Base-by-base conservation (phyloP, 495 filamentous ascomycete genomes). In the Lentithecium fluviatile region DNA sequence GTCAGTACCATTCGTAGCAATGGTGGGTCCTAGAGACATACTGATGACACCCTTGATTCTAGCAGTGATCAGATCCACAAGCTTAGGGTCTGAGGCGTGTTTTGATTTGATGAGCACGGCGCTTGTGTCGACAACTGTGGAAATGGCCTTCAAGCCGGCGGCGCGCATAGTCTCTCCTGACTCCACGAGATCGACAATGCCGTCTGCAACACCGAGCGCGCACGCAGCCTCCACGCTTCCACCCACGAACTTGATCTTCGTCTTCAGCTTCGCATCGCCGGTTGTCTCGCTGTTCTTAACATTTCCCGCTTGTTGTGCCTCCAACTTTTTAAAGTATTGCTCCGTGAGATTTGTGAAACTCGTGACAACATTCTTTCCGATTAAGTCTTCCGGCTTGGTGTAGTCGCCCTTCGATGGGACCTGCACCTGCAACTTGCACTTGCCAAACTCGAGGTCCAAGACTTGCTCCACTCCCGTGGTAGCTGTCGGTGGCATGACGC, bases 161-260 rank as follows among this genome's bases (percentile, higher is more conserved):
- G 91, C 94, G 69, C 87, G 90, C 94, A 98, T 98, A 11, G 94
- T 98, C 70, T 97, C 92, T 48, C 94, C 94, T 37, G 94, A 98
- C 83, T 98, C 94, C 70, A 98, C 94, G 58, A 98, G 83, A 77
- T 98, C 95, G 23, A 98, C 91, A 73, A 98, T 95, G 34, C 94
- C 94, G 73, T 97, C 91, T 19, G 94, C 94, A 36, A 97, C 91
- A 46, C 94, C 95, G 56, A 98, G 79, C 52, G 94, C 91, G 73
- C 93, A 97, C 46, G 95, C 92, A 46, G 93, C 91, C 76, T 98
- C 94, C 23, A 97, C 94, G 77, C 93, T 97, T 1, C 95, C 94
- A 55, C 93, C 90, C 47, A 96, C 81, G 70, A 91, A 91, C 69
- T 94, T 90, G 64, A 98, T 94, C 67, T 89, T 89, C 5, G 95